These are phyloP conservation scores for Aspergillus sclerotioniger DNA, from an alignment of 495 filamentous ascomycete genomes.

Conservation along the genomic window DNA sequence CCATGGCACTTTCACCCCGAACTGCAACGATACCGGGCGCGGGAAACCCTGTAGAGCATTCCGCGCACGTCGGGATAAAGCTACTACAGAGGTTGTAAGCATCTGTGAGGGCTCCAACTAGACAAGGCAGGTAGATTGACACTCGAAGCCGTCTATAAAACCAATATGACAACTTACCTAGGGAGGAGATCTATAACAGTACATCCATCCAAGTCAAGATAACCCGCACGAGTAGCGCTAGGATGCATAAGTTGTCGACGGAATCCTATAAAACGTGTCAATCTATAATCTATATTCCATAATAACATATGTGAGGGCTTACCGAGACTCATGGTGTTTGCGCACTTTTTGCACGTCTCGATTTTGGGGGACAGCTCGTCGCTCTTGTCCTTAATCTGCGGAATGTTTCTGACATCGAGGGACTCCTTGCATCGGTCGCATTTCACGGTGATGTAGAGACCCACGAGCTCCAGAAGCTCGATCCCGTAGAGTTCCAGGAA, in stretches of 20 bases:
- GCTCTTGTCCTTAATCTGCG: constrained; percentile 41
- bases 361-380: constrained; percentile 31
- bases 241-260: constrained; percentile 74
- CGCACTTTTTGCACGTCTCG: constrained; percentile 74
- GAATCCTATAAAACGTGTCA: constrained; percentile 48
- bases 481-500: constrained; percentile 77
- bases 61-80: constrained; percentile 78
- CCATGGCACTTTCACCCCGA: constrained; percentile 71
- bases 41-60: constrained; percentile 70
- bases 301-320: constrained; percentile 5
- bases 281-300: not conserved
- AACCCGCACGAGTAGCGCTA: constrained; percentile 74
- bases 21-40: constrained; percentile 66
- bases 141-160: not conserved
- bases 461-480: constrained; percentile 71
- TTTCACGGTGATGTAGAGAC: constrained; percentile 71
- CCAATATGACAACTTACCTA: constrained; percentile 47
- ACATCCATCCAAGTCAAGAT: constrained; percentile 79
- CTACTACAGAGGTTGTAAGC: constrained; percentile 46
- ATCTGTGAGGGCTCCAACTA: not conserved
- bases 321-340: constrained; percentile 61
- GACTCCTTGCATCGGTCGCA: constrained; percentile 81
- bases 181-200: constrained; percentile 76
- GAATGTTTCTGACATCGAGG: constrained; percentile 69
- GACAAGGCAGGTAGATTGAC: not conserved